Conservation (phyloP, 305 asterid genomes). For the Fraxinus angustifolia region DNA sequence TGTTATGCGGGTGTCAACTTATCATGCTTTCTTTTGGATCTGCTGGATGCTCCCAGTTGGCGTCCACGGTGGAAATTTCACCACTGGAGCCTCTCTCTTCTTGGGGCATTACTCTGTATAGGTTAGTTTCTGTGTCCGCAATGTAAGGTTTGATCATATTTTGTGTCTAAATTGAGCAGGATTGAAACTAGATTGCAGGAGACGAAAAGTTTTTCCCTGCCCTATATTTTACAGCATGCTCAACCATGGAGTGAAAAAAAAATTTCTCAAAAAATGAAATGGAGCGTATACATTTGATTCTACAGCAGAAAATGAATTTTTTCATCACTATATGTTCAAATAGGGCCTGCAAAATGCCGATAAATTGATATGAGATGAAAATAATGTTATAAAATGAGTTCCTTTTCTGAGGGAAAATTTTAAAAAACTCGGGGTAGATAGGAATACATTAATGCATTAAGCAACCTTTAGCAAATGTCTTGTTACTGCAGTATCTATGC, state of each 20-base stretch:
- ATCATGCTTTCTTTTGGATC: slow-evolving; percentile 96
- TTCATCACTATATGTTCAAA: background rate
- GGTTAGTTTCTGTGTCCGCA: slow-evolving; percentile 40
- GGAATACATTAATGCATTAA: background rate
- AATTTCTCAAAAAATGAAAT: background rate
- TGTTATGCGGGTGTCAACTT: slow-evolving; percentile 96
- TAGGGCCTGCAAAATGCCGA: background rate
- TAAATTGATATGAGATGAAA: background rate
- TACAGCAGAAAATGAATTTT: background rate
- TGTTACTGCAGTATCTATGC: background rate
- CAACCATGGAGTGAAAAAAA: background rate
- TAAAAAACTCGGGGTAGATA: background rate
- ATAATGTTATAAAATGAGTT: background rate
- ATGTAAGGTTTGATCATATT: slow-evolving; percentile 2
- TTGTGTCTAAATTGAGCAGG: slow-evolving; percentile 12
- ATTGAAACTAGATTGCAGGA: background rate
- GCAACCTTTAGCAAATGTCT: background rate
- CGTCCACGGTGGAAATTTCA: slow-evolving; percentile 99
- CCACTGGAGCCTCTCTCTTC: slow-evolving; percentile 98
- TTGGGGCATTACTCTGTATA: slow-evolving; percentile 87
- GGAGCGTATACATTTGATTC: background rate
- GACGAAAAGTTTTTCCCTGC: background rate
- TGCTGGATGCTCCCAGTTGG: slow-evolving; percentile 99
- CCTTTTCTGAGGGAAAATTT: background rate
- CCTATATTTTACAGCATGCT: background rate